A percentile compares a stretch with the other conserved stretches of the same genome.
These are phyloP conservation scores for Ploettnerulaceae sp. DNA, from an alignment of 2,329 filamentous ascomycete genomes.

Conservation along the genomic window DNA sequence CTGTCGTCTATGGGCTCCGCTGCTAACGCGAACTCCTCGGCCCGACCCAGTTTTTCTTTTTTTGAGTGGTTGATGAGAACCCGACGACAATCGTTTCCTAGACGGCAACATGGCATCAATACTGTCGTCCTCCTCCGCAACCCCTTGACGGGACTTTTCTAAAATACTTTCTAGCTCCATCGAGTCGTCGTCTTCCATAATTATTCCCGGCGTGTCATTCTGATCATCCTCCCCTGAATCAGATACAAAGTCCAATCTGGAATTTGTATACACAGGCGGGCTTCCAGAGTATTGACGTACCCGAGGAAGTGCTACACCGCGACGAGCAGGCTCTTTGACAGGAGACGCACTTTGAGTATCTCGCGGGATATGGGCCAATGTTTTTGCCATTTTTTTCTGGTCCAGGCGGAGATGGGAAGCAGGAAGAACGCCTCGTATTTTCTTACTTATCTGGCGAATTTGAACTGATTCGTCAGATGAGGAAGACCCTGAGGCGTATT, in stretches of 20 bases:
- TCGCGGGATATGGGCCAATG: conserved; percentile 9
- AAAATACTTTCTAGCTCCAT: conserved; percentile 18
- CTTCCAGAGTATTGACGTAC: neutral
- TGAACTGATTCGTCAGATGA: conserved; percentile 30
- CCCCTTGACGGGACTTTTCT: conserved; percentile 20
- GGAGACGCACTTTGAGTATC: conserved; percentile 19
- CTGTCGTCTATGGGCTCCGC: conserved; percentile 17
- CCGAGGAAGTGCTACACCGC: conserved; percentile 32
- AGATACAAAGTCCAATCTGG: conserved; percentile 22
- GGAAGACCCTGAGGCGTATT: conserved; percentile 10
- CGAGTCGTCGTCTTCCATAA: conserved; percentile 18
- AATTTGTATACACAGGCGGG: neutral
- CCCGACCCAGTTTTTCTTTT: conserved; percentile 20
- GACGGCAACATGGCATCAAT: conserved; percentile 35
- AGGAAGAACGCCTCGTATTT: conserved; percentile 56
- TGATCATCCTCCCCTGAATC: conserved; percentile 26
- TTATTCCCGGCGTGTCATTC: conserved; percentile 3
- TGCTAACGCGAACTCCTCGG: conserved; percentile 8
- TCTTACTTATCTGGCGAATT: conserved; percentile 29
- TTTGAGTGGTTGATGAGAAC: conserved; percentile 10
- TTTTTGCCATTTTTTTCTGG: conserved; percentile 35
- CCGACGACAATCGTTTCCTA: conserved; percentile 21
- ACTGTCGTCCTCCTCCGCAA: conserved; percentile 31
- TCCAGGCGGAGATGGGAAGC: conserved; percentile 64
- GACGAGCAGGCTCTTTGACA: conserved; percentile 19